Percentiles rank a stretch among this genome's conserved stretches.
These are phyloP conservation scores for Puccinia coronata DNA, from an alignment of 1,284 basidiomycete genomes.

Conservation along the genomic window DNA sequence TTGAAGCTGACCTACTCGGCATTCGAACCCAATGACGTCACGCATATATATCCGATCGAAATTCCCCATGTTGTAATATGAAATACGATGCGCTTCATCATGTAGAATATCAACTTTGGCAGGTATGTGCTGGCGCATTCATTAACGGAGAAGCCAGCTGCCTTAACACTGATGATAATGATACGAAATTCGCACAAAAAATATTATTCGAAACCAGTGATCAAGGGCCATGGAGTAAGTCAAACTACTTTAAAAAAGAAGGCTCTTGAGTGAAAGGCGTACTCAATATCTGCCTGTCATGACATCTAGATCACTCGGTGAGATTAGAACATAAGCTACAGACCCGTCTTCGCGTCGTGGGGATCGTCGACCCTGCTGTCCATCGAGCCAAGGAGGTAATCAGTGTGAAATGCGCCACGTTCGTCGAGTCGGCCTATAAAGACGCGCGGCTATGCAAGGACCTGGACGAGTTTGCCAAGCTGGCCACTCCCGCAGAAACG, in stretches of 20 bases:
- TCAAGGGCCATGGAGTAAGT: slow-evolving; percentile 73
- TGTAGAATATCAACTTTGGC: slow-evolving; percentile 56
- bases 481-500: slow-evolving; percentile 64
- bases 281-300: not conserved
- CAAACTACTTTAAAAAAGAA: not conserved
- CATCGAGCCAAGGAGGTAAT: slow-evolving; percentile 80
- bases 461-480: slow-evolving; percentile 78
- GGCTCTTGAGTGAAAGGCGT: not conserved
- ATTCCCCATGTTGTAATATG: too few species aligned
- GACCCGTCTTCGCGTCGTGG: slow-evolving; percentile 90
- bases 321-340: slow-evolving; percentile 77
- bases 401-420: slow-evolving; percentile 85
- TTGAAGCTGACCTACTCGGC: slow-evolving; percentile 3
- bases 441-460: slow-evolving; percentile 84
- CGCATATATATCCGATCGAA: not conserved
- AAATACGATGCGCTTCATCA: too few species aligned
- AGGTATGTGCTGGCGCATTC: too few species aligned
- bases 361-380: slow-evolving; percentile 84
- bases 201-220: slow-evolving; percentile 7
- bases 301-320: slow-evolving; percentile 51
- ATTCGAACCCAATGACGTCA: slow-evolving; percentile 4
- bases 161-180: too few species aligned
- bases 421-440: slow-evolving; percentile 90
- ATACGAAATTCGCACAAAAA: too few species aligned
- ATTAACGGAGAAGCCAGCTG: too few species aligned